These are phyloP conservation scores for Gossypium sturtianum DNA, from an alignment of 345 rosid genomes.

Conservation along the genomic window DNA sequence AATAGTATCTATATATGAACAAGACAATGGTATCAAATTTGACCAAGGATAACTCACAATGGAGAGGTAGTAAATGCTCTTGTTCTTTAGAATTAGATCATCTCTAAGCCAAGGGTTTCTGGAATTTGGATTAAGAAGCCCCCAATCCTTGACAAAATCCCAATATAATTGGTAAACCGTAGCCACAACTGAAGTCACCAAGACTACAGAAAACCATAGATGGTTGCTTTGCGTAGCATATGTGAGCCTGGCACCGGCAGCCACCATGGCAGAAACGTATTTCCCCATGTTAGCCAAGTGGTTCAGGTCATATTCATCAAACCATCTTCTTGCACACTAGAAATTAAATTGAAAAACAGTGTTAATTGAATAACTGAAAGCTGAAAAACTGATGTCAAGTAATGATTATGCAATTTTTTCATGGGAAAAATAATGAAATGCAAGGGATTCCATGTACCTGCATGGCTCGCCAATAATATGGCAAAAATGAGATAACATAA, in stretches of 20 bases:
- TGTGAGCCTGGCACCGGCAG: slow-evolving; percentile 82
- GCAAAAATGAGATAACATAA: slow-evolving; percentile 75
- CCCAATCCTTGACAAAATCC: slow-evolving; percentile 98
- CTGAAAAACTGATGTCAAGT: not conserved
- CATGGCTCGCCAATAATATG: slow-evolving; percentile 95
- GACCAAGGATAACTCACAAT: slow-evolving; percentile 46
- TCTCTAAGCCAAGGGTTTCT: slow-evolving; percentile 81
- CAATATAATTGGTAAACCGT: slow-evolving; percentile 85
- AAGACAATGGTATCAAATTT: not conserved
- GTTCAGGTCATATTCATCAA: slow-evolving; percentile 57
- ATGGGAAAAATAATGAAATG: not conserved
- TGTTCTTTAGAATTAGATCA: slow-evolving; percentile 67
- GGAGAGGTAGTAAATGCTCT: slow-evolving; percentile 61
- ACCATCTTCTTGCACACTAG: slow-evolving; percentile 92
- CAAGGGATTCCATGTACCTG: slow-evolving; percentile 43
- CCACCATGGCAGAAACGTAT: slow-evolving; percentile 93
- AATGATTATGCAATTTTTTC: not conserved
- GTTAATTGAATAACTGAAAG: not conserved
- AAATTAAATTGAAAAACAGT: not conserved
- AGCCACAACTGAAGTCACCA: slow-evolving; percentile 60
- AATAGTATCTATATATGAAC: not conserved
- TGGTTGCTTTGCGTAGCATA: slow-evolving; percentile 43
- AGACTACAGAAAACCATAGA: slow-evolving; percentile 52
- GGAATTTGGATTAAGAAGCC: slow-evolving; percentile 66
- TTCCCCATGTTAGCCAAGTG: slow-evolving; percentile 95